Conservation (phyloP, 352 stramenopile genomes). For the Phytophthora uliginosa region DNA sequence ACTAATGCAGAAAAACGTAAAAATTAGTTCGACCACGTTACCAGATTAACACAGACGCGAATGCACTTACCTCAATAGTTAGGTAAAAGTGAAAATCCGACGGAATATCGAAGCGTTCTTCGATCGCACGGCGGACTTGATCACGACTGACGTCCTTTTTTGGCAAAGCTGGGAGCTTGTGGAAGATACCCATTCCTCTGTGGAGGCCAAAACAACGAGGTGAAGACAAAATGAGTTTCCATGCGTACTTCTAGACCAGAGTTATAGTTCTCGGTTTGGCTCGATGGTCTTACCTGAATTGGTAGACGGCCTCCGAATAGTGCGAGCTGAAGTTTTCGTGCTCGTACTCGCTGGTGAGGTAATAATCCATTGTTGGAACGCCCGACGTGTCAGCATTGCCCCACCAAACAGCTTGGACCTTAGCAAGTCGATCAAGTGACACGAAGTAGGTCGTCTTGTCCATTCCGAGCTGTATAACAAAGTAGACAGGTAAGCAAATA, state of each 20-base stretch:
- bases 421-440: constrained; percentile 70
- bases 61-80: constrained; percentile 60
- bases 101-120: constrained; percentile 68
- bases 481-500: constrained; percentile 9
- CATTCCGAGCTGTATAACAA: constrained; percentile 65
- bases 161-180: constrained; percentile 50
- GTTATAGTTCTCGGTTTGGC: background rate
- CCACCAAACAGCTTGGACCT: constrained; percentile 81
- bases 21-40: background rate
- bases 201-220: background rate
- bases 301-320: constrained; percentile 71
- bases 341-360: constrained; percentile 75
- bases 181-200: constrained; percentile 79
- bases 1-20: constrained; percentile 41
- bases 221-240: background rate
- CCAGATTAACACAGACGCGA: background rate
- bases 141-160: constrained; percentile 48
- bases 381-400: constrained; percentile 80
- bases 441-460: constrained; percentile 87
- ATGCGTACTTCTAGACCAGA: background rate
- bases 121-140: constrained; percentile 56
- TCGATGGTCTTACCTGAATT: constrained; percentile 60
- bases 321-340: constrained; percentile 51
- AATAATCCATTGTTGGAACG: constrained; percentile 76
- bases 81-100: constrained; percentile 73